Base-by-base conservation (phyloP, 1,139 yeast genomes). In the Kazachstania sp. region DNA sequence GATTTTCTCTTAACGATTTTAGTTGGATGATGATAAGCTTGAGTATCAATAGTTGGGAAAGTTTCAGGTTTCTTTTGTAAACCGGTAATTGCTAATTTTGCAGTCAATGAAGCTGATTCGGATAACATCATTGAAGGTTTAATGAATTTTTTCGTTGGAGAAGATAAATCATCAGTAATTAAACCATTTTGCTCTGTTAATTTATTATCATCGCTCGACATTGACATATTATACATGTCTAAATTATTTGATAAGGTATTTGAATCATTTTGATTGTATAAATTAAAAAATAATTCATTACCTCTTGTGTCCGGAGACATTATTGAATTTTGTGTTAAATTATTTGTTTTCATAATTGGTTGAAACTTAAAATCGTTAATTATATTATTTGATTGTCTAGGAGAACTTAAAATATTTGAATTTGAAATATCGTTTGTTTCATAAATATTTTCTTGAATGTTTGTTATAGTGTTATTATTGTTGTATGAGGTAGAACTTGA, bases 121-220 rank as follows among this genome's bases (percentile, higher is more conserved):
- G 57, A 51, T 35, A 58, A 47, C 50, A 58, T 56, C 58, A 57
- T 53, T 19, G 62, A 58, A 19, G 62, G 62, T 37, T 55, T 56
- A 39, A 58, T 58, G 46, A 56, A 58, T 41, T 55, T 52, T 19
- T 50, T 52, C 41, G 49, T 45, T 28, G 46, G 45, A 16, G 49
- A 39, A 13, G 42, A 29, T 13, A 39, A 13, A 18, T 29, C 42
- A 31, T 29, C 42, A 6, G 26, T 23, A 23, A 23, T 23, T 23
- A 23, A 23, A 23, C 28, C 28, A 23, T 23, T n/a, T 30, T 30
- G 34, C 11, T 8, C 2, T 9, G 7, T 30, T 30, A 13, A 9
- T 23, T 23, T 23, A 23, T 23, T 37, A 9, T 39, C 35, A 13
- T 39, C 35, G 19, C 35, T 39, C 18, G 34, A 29, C 26, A 19